Evolutionary conservation across 2,329 filamentous ascomycete genomes (phyloP).

Genomic region (Talaromyces islandicus): DNA sequence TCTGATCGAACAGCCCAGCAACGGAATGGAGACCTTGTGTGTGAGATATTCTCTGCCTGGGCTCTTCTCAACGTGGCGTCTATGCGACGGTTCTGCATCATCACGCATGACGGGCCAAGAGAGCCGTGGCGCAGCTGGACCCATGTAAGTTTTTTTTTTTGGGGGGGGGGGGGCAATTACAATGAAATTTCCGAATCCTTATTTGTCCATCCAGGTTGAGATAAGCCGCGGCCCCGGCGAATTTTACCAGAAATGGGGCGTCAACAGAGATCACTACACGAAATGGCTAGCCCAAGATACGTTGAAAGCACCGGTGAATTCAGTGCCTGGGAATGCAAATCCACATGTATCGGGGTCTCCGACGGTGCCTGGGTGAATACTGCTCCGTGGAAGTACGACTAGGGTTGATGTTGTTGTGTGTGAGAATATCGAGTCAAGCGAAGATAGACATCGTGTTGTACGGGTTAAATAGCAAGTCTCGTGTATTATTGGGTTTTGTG

Average conservation of each 20-base stretch:
- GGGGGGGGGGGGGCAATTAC: too few relatives aligned
- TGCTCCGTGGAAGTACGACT: background rate
- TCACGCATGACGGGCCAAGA: slow-evolving; percentile 19
- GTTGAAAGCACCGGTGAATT: background rate
- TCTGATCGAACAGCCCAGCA: slow-evolving; percentile 18
- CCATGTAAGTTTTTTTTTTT: slow-evolving; percentile 16
- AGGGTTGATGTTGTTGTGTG: background rate
- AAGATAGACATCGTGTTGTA: background rate
- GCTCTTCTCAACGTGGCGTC: slow-evolving; percentile 23
- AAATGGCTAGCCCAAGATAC: slow-evolving; percentile 5
- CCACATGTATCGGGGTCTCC: background rate
- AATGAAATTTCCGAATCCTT: too few relatives aligned
- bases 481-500: background rate
- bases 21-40: slow-evolving; percentile 28
- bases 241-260: slow-evolving; percentile 7
- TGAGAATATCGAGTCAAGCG: background rate
- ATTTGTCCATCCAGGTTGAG: background rate
- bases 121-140: slow-evolving; percentile 25
- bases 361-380: background rate
- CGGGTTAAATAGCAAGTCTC: background rate
- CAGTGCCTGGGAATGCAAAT: background rate
- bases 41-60: slow-evolving; percentile 36
- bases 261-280: slow-evolving; percentile 2
- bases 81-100: slow-evolving; percentile 27
- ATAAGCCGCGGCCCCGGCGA: slow-evolving; percentile 3